Evolutionary conservation across 257 asterid genomes (phyloP).

Genomic region (Agastache rugosa): DNA sequence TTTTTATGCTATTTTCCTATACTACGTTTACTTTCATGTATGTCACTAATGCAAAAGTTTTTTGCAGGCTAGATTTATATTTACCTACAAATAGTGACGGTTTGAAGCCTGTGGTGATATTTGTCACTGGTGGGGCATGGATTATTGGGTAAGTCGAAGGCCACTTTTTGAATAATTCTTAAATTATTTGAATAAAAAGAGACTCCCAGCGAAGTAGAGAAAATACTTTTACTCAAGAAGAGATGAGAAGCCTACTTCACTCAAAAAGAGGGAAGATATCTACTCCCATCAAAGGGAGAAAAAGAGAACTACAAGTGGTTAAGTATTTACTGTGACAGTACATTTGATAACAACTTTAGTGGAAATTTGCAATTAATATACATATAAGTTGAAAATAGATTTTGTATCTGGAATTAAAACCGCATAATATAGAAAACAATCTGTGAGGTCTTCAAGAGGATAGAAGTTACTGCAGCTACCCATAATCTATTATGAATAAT

Average conservation of each 20-base stretch:
- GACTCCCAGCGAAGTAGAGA: not conserved
- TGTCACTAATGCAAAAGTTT: conserved; percentile 1
- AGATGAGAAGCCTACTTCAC: not conserved
- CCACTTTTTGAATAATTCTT: conserved; percentile 5
- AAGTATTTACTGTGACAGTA: too few species aligned
- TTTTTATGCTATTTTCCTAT: not conserved
- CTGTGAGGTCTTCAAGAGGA: not conserved
- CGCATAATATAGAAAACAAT: not conserved
- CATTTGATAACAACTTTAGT: not conserved
- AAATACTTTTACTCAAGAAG: not conserved
- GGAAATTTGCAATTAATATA: not conserved
- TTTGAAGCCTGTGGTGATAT: conserved; percentile 85
- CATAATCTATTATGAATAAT: not conserved
- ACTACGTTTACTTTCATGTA: conserved; percentile 27
- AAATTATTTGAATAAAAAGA: not conserved
- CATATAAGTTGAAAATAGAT: not conserved
- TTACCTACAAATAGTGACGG: conserved; percentile 63
- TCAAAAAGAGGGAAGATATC: not conserved
- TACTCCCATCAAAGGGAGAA: not conserved
- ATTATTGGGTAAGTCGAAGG: conserved; percentile 76
- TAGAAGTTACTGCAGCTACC: not conserved
- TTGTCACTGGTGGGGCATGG: conserved; percentile 99
- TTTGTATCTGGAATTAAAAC: conserved; percentile 2
- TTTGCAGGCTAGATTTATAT: conserved; percentile 89
- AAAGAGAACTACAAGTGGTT: not conserved